Evolutionary conservation across 176 grass and related monocot species (phyloP), one percentile per base, ranked within the genome.

Genomic region (Ensete glaucum): DNA sequence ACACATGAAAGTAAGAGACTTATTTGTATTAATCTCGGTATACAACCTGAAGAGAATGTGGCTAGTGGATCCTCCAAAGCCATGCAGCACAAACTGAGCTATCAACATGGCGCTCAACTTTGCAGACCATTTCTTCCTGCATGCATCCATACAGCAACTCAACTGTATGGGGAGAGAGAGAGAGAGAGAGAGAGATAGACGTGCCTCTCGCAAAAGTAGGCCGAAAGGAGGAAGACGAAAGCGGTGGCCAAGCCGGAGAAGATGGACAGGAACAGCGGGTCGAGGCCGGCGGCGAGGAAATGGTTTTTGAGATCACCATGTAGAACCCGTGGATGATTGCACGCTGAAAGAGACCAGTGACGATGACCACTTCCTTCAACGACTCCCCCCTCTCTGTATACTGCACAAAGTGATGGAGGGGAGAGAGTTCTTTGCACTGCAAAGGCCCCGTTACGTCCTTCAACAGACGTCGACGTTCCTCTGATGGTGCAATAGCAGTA

Each of bases 41-140:
- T 20, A 2, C 24, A 54, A 43, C 34, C 4, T 6, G 34, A 43
- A 43, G 34, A 43, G 34, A 6, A 29, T 6, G 34, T 43, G 4
- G 4, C 3, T 43, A 43, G 34, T 43, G 34, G 34, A 43, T 43
- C 34, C 34, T 43, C 79, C 88, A 19, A 90, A 73, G 17, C 84
- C 73, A 21, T 84, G 74, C 1, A 84, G 3, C 53, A 82, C 53
- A 43, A 90, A 69, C 25, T 79, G 84, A 77, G 53, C 13, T 22
- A 80, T 20, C 66, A 84, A 14, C n/a, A 78, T 29, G 13, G 76
- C 73, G 51, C 79, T 87, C 76, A 77, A 82, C 19, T 29, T 75
- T 2, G 83, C 57, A 22, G 79, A 76, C 88, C 85, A 85, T 69
- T 74, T 80, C 82, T 77, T 90, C 76, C 88, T 87, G 81, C 19